These are phyloP conservation scores for Nicotiana knightiana DNA, from an alignment of 257 asterid genomes.

Conservation along the genomic window DNA sequence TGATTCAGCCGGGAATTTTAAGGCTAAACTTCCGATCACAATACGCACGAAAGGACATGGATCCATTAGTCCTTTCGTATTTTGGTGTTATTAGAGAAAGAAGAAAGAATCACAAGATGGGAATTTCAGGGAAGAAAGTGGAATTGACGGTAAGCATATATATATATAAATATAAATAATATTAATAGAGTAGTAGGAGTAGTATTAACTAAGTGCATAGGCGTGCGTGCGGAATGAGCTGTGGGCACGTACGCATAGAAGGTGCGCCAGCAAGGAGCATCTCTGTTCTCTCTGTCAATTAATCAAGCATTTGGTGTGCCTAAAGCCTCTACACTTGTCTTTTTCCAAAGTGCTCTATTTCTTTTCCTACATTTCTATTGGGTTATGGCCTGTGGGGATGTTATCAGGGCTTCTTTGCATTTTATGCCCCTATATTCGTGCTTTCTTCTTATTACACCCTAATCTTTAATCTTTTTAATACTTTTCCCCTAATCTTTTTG, in stretches of 20 bases:
- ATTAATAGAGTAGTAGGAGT: neutral
- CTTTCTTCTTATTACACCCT: neutral
- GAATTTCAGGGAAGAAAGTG: neutral
- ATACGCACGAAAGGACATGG: constrained; percentile 90
- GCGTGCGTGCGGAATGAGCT: constrained; percentile 84
- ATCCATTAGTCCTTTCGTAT: constrained; percentile 48
- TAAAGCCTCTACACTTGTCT: constrained; percentile 4
- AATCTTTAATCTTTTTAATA: neutral
- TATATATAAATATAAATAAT: neutral
- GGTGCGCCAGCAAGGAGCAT: constrained; percentile 42
- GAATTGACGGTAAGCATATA: neutral
- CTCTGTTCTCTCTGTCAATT: constrained; percentile 28
- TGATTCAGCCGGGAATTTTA: constrained; percentile 27
- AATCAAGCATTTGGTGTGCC: constrained; percentile 7
- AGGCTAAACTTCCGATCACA: constrained; percentile 48
- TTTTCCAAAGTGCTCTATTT: neutral
- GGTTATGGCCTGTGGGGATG: neutral
- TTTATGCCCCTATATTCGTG: neutral
- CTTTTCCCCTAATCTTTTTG: neutral
- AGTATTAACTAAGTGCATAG: neutral
- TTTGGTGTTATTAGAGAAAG: neutral
- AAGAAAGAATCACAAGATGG: neutral
- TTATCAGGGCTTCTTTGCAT: neutral
- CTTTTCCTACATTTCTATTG: neutral
- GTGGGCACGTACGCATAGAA: constrained; percentile 56